Evolutionary conservation across 176 grass and related monocot species (phyloP).

Genomic region (Puccinellia tenuiflora): DNA sequence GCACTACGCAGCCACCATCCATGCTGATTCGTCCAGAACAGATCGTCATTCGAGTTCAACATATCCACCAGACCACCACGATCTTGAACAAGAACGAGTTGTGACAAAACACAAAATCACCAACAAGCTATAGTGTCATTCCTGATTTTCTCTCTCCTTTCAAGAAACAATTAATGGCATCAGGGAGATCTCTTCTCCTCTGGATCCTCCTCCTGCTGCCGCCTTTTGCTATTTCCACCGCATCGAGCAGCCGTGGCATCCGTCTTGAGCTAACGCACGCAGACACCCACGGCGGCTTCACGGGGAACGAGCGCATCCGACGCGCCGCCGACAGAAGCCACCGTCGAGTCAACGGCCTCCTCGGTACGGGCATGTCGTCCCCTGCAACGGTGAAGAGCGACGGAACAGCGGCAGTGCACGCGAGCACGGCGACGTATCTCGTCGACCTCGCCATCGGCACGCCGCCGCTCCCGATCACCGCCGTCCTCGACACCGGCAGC

Average conservation of each 20-base stretch:
- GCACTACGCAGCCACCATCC: not conserved
- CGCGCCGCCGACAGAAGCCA: conserved; percentile 37
- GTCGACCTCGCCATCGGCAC: conserved; percentile 57
- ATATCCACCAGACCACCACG: not conserved
- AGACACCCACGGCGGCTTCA: conserved; percentile 19
- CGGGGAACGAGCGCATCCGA: conserved; percentile 33
- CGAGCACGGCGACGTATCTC: conserved; percentile 53
- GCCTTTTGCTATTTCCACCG: not conserved
- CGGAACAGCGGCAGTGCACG: conserved; percentile 22
- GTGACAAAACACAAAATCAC: not conserved
- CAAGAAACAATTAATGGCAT: conserved; percentile 13
- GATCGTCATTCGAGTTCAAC: not conserved
- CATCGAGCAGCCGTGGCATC: not conserved
- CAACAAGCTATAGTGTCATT: not conserved
- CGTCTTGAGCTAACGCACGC: conserved; percentile 41
- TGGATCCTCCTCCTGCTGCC: conserved; percentile 17
- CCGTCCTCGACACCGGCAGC: conserved; percentile 72
- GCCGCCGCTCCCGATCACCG: conserved; percentile 37
- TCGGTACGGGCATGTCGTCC: not conserved
- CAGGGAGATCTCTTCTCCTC: conserved; percentile 5
- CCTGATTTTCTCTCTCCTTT: not conserved
- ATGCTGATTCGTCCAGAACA: not conserved
- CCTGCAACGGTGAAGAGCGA: not conserved
- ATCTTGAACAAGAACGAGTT: not conserved
- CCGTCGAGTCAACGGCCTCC: conserved; percentile 30